These are phyloP conservation scores for Apophysomyces trapeziformis DNA, from an alignment of 371 early-diverging fungal genomes.

Conservation along the genomic window DNA sequence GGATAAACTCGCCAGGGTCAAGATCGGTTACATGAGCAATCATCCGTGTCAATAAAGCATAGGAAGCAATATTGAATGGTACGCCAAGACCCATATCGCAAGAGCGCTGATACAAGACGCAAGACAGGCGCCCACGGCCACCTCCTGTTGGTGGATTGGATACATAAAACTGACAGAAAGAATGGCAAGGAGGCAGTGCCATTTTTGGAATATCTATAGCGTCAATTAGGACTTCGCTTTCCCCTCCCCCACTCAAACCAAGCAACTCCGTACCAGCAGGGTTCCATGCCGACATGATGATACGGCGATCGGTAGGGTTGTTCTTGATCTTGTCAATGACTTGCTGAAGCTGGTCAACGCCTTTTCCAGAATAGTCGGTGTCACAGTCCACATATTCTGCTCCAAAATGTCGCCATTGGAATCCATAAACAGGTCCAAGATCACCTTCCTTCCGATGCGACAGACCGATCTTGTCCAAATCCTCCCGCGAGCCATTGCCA, in stretches of 20 bases:
- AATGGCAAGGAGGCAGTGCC: conserved; percentile 97
- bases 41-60: conserved; percentile 94
- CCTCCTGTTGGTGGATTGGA: conserved; percentile 60
- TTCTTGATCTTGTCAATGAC: conserved; percentile 89
- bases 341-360: conserved; percentile 94
- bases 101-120: conserved; percentile 98
- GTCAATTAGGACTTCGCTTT: not conserved
- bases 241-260: not conserved
- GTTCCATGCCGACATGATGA: conserved; percentile 99
- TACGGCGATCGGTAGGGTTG: conserved; percentile 92
- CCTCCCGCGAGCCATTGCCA: conserved; percentile 94
- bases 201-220: conserved; percentile 71
- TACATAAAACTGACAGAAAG: conserved; percentile 94
- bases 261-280: conserved; percentile 75
- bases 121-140: conserved; percentile 73
- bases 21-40: conserved; percentile 92
- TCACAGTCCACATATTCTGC: conserved; percentile 91
- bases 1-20: conserved; percentile 92
- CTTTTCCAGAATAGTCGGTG: conserved; percentile 92
- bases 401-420: conserved; percentile 99
- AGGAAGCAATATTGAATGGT: conserved; percentile 99
- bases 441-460: conserved; percentile 88
- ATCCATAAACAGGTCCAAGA: conserved; percentile 99
- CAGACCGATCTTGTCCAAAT: conserved; percentile 87
- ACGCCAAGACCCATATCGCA: conserved; percentile 99